A percentile compares a stretch with the other conserved stretches of the same genome.
phyloP scores from a whole-genome alignment of 2,329 filamentous ascomycete genomes.

The Ascochyta viciae-villosae region DNA sequence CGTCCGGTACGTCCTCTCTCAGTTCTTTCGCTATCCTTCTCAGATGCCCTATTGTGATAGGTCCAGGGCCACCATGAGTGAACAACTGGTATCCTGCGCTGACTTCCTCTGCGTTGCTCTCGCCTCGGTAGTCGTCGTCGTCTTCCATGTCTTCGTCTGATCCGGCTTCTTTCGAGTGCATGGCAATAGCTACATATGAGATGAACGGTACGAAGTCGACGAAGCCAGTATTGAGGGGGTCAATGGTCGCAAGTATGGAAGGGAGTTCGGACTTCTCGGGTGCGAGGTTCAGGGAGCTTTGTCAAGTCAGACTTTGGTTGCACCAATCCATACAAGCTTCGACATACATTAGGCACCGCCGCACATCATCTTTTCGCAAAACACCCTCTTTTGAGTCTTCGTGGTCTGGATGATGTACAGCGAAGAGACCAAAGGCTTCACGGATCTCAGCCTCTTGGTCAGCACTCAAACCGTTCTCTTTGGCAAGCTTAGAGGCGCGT shows the following conservation, averaged over 20 bases:
- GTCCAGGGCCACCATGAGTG: slow-evolving; percentile 62
- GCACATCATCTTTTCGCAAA: slow-evolving; percentile 54
- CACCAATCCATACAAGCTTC: not conserved
- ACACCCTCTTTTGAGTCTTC: slow-evolving; percentile 69
- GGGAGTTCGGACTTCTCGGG: slow-evolving; percentile 71
- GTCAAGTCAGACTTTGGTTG: slow-evolving; percentile 6
- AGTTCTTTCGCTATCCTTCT: slow-evolving; percentile 79
- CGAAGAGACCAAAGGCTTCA: slow-evolving; percentile 87
- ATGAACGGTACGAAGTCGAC: slow-evolving; percentile 83
- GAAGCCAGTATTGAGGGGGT: slow-evolving; percentile 80
- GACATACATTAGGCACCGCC: slow-evolving; percentile 60
- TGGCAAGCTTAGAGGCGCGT: slow-evolving; percentile 86
- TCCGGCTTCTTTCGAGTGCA: slow-evolving; percentile 59
- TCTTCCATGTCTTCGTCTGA: slow-evolving; percentile 57
- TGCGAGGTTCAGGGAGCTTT: slow-evolving; percentile 80
- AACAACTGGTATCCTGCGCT: slow-evolving; percentile 85
- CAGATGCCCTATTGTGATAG: slow-evolving; percentile 83
- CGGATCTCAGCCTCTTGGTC: slow-evolving; percentile 89
- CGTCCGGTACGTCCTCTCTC: slow-evolving; percentile 84
- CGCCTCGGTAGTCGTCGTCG: slow-evolving; percentile 28
- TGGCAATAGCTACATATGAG: slow-evolving; percentile 84
- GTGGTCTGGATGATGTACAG: slow-evolving; percentile 57
- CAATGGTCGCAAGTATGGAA: slow-evolving; percentile 80
- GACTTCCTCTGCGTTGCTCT: slow-evolving; percentile 68
- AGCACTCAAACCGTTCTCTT: slow-evolving; percentile 84